Base-by-base conservation (phyloP, 2,329 filamentous ascomycete species). In the Aschersonia sp. region DNA sequence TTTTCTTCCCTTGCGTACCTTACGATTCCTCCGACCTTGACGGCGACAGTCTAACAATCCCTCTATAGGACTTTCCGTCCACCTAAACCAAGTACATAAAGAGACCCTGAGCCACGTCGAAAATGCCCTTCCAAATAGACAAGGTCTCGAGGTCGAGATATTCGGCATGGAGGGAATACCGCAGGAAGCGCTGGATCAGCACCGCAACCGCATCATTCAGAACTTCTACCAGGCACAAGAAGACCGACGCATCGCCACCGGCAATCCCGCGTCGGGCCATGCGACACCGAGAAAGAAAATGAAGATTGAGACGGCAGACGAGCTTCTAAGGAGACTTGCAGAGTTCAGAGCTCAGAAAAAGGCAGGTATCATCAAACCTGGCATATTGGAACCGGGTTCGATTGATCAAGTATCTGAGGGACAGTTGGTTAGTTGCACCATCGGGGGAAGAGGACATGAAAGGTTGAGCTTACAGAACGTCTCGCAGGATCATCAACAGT, bases 81-180 rank as follows among this genome's bases (percentile, higher is more conserved):
- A 98, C 64, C 84, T 97, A 87, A 94, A 90, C 62, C 92, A 98
- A 65, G 92, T 98, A 44, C 92, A 98, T 72, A 98, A 98, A 66
- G 89, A 95, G 64, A 85, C 82, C 32, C 76, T 97, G 45, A 80
- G 78, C 22, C 79, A 81, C 43, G 88, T 98, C 59, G 90, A 95
- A 57, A 95, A 97, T 73, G 88, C 92, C 45, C 76, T 95, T 4
- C 82, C 85, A 0, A 90, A 90, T 58, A 81, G 92, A 52, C 79
- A 87, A 53, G 83, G 84, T 50, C 79, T 94, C 50, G 87, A 94
- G 50, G 80, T 94, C 50, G 92, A 98, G 66, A 95, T 98, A 59
- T 98, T 97, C 62, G 92, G 90, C 59, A 95, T 95, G 86, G 88
- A 95, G 64, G 92, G 92, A 59, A 87, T 97, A 39, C 92, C 92